Base-by-base conservation (phyloP, 148 eudicot genomes). In the Agrostemma githago region DNA sequence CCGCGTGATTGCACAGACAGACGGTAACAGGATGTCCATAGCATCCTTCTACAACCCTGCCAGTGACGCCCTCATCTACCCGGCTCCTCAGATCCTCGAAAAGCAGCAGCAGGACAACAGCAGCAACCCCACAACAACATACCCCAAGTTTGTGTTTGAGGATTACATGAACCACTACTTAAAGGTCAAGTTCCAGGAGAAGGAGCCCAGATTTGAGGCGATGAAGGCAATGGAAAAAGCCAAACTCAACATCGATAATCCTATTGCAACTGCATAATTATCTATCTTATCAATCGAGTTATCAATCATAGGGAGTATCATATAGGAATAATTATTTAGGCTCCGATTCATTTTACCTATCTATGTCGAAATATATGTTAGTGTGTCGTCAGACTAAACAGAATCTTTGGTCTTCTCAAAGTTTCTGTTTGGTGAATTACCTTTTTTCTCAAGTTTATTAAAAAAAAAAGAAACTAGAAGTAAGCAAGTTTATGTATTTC, bases 31-130 rank as follows among this genome's bases (percentile, higher is more conserved):
- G 58, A 93, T 93, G 98, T 93, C 98, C 4, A 66, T 93, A 44
- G 98, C 98, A 38, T 93, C 98, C 11, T 93, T 93, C 88, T 93
- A 93, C 88, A 93, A 93, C 81, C 98, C 98, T 1, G 97, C 91
- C n/a, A 76, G 91, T 20, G 98, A 93, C 74, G 98, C 98, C 0
- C 75, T 93, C 72, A 93, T 93, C 76, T 93, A 85, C 71, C 98
- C 97, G 15, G 91, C 94, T 6, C 94, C 97, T 7, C 84, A 78
- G 62, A 67, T 90, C 71, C 65, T 91, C 12, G 84, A 79, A 66
- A 83, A 85, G 34, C 34, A 26, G 34, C 8, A 48, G 3, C 53
- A 48, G 40, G 61, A 66, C 5, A 66, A 76, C 12, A 51, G 70
- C 3, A 26, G 34, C 34, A 26, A 1, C 1, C 0, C 34, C 0